A percentile compares a stretch with the other conserved stretches of the same genome.
Conservation (phyloP, 2,329 filamentous ascomycete genomes). For the Chaetomium sp. region DNA sequence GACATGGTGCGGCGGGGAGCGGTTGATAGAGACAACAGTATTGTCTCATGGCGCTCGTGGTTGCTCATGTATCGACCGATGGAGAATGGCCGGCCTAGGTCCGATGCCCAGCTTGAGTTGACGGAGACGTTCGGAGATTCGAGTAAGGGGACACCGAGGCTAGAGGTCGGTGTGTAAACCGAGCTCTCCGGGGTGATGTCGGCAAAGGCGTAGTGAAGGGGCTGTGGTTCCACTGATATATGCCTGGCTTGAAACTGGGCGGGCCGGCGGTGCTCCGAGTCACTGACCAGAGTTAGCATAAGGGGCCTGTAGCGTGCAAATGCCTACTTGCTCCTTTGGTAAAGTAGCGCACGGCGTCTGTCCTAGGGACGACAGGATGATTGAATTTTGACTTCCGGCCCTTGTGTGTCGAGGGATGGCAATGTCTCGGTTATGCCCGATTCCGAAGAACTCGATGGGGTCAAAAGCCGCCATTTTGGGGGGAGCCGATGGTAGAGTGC, state of each 20-base stretch:
- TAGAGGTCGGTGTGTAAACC: not conserved
- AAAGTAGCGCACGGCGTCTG: not conserved
- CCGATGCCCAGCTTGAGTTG: not conserved
- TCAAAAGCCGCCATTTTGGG: conserved; percentile 18
- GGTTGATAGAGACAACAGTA: not conserved
- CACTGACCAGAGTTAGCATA: not conserved
- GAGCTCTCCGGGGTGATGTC: conserved; percentile 15
- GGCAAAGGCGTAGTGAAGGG: not conserved
- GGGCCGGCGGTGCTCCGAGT: not conserved
- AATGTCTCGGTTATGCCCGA: conserved; percentile 12
- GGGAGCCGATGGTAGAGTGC: not conserved
- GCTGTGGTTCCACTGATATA: not conserved
- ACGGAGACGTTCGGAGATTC: conserved; percentile 11
- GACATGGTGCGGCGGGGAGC: not conserved
- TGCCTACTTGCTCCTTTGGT: not conserved
- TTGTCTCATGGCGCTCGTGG: conserved; percentile 14
- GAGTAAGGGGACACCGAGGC: not conserved
- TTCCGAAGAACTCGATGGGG: conserved; percentile 21
- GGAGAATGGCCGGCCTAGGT: not conserved
- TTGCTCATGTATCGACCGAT: conserved; percentile 13
- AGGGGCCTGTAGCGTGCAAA: not conserved
- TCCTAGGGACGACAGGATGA: conserved; percentile 11
- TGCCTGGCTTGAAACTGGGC: no score
- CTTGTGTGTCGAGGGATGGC: not conserved
- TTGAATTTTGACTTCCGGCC: conserved; percentile 2